Percentiles rank a stretch among this genome's conserved stretches.
Evolutionary conservation across 2,329 filamentous ascomycete species (phyloP).

Genomic region (Botryotinia globosa): DNA sequence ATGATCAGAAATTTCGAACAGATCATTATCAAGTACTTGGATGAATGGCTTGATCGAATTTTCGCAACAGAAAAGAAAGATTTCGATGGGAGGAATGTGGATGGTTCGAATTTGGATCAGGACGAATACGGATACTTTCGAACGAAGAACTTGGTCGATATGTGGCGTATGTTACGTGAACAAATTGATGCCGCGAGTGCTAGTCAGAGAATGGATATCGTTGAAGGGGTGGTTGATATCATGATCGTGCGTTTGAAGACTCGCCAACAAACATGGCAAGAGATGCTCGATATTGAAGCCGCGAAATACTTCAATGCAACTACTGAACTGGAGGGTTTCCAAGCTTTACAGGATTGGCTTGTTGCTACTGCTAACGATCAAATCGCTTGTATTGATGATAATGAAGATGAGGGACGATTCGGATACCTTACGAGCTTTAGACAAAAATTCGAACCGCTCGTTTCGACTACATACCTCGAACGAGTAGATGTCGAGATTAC

Average conservation of each 20-base stretch:
- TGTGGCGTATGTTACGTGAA: slow-evolving; percentile 97
- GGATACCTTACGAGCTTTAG: slow-evolving; percentile 86
- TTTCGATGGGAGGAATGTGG: slow-evolving; percentile 73
- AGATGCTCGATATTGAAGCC: slow-evolving; percentile 83
- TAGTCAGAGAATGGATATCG: slow-evolving; percentile 83
- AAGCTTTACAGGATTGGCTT: slow-evolving; percentile 90
- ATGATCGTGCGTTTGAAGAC: slow-evolving; percentile 86
- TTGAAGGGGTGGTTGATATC: slow-evolving; percentile 91
- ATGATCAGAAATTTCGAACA: slow-evolving; percentile 90
- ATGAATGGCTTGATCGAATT: slow-evolving; percentile 97
- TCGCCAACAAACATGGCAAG: slow-evolving; percentile 83
- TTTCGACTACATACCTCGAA: slow-evolving; percentile 76
- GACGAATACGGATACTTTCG: slow-evolving; percentile 90
- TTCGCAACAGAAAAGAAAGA: slow-evolving; percentile 76
- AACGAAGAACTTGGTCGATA: slow-evolving; percentile 85
- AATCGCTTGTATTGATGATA: slow-evolving; percentile 96
- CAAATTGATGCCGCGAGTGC: slow-evolving; percentile 82
- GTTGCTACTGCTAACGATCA: slow-evolving; percentile 97
- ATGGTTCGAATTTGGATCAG: slow-evolving; percentile 73
- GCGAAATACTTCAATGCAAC: slow-evolving; percentile 63
- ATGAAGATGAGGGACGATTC: slow-evolving; percentile 68
- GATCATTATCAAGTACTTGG: slow-evolving; percentile 91
- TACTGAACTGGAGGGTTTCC: slow-evolving; percentile 63
- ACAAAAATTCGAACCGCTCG: slow-evolving; percentile 75
- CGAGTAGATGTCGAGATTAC: slow-evolving; percentile 71